A percentile compares a stretch with the other conserved stretches of the same genome.
These are phyloP conservation scores for Raffaelea ambrosiae DNA, from an alignment of 2,329 filamentous ascomycete species.

Conservation along the genomic window DNA sequence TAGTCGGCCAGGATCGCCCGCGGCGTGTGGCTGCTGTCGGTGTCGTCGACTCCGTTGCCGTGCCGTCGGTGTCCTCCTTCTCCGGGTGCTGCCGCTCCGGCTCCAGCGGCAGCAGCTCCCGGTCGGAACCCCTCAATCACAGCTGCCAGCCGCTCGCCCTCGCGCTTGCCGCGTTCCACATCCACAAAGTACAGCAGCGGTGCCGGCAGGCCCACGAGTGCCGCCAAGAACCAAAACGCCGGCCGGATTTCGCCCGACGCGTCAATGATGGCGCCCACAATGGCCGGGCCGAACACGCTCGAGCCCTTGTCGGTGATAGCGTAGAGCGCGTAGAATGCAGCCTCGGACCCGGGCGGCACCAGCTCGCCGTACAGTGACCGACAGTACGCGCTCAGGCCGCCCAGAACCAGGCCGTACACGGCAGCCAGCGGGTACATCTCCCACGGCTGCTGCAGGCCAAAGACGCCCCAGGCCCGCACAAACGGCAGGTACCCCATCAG, in stretches of 20 bases:
- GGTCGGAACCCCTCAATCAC: conserved; percentile 45
- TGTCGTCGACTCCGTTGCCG: conserved; percentile 14
- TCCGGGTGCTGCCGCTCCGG: background rate
- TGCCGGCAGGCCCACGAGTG: conserved; percentile 75
- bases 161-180: conserved; percentile 66
- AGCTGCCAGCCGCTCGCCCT: conserved; percentile 57
- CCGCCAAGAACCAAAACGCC: conserved; percentile 86
- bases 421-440: conserved; percentile 93
- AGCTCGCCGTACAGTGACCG: conserved; percentile 87
- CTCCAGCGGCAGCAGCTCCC: background rate
- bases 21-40: conserved; percentile 22
- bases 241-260: conserved; percentile 69
- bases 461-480: conserved; percentile 62
- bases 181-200: conserved; percentile 80
- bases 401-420: conserved; percentile 87
- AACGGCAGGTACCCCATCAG: conserved; percentile 80
- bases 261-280: conserved; percentile 90
- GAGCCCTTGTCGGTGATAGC: conserved; percentile 97
- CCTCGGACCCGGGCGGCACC: conserved; percentile 88
- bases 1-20: conserved; percentile 26
- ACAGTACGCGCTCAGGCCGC: conserved; percentile 88
- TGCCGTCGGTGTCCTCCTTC: conserved; percentile 10
- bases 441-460: conserved; percentile 88
- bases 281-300: conserved; percentile 85
- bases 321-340: conserved; percentile 92